phyloP scores from a whole-genome alignment of 164 flowering plant genomes.

The Paratinospora sagittata region DNA sequence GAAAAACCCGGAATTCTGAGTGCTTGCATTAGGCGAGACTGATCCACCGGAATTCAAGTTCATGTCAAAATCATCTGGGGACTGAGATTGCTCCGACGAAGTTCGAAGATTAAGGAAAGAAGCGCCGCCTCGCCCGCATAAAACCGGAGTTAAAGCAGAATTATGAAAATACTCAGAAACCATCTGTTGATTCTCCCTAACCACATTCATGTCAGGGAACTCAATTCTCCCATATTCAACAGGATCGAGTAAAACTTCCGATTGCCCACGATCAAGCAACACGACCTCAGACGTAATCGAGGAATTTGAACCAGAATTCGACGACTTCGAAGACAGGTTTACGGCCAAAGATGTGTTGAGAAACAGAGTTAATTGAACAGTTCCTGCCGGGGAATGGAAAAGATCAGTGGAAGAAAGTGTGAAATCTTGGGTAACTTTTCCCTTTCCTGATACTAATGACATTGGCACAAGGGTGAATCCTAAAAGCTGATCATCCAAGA shows the following conservation, averaged over 20 bases:
- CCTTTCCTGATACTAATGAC: conserved; percentile 47
- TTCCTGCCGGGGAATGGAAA: conserved; percentile 90
- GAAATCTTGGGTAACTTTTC: conserved; percentile 57
- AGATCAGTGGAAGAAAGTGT: conserved; percentile 68
- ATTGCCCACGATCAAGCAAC: conserved; percentile 40
- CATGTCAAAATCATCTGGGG: conserved; percentile 58
- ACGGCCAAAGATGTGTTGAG: conserved; percentile 27
- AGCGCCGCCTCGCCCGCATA: conserved; percentile 29
- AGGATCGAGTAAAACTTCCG: conserved; percentile 36
- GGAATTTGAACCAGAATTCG: conserved; percentile 26
- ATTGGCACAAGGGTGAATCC: conserved; percentile 82
- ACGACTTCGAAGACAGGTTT: conserved; percentile 12
- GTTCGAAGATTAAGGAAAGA: conserved; percentile 68
- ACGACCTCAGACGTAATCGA: conserved; percentile 68
- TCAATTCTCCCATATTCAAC: conserved; percentile 67
- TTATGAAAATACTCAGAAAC: conserved; percentile 57
- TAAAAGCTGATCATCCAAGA: conserved; percentile 81
- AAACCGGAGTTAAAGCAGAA: conserved; percentile 20
- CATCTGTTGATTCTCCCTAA: conserved; percentile 67
- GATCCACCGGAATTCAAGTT: conserved; percentile 34
- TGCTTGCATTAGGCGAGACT: conserved; percentile 44
- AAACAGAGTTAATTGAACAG: conserved; percentile 49
- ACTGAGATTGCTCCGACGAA: conserved; percentile 27
- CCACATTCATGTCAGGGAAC: conserved; percentile 67
- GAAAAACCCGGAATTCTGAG: conserved; percentile 44